These are phyloP conservation scores for Moesziomyces sp. DNA, from an alignment of 1,284 basidiomycete genomes.

Conservation along the genomic window DNA sequence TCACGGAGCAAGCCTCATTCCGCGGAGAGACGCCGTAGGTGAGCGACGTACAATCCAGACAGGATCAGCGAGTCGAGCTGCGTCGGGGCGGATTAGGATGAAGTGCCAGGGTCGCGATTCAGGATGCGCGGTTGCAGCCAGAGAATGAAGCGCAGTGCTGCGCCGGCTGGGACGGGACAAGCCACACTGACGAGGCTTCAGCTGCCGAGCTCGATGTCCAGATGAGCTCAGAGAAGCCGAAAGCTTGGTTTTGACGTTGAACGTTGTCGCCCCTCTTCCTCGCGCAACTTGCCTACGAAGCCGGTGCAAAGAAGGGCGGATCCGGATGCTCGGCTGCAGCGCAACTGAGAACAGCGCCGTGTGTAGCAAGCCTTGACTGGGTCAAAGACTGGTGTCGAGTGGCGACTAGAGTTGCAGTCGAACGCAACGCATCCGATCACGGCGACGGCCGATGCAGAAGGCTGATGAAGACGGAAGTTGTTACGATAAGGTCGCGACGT, in stretches of 20 bases:
- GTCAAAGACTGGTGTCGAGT: too few species aligned
- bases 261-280: too few species aligned
- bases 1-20: neutral
- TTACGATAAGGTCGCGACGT: neutral
- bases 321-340: too few species aligned
- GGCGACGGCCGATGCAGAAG: neutral
- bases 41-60: neutral
- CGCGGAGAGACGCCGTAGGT: neutral
- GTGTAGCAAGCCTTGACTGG: too few species aligned
- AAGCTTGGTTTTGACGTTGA: neutral
- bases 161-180: neutral
- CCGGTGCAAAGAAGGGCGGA: too few species aligned
- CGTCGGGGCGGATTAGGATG: neutral
- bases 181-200: neutral
- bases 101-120: too few species aligned
- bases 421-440: neutral
- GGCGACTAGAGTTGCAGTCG: neutral
- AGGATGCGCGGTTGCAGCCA: too few species aligned
- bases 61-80: too few species aligned
- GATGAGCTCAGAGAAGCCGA: neutral
- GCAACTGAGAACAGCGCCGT: too few species aligned
- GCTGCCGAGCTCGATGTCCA: neutral
- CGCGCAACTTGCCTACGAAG: too few species aligned
- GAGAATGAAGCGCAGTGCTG: neutral
- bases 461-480: neutral